Evolutionary conservation across 371 early-diverging fungal species (phyloP).

Genomic region (Umbelopsis sp.): DNA sequence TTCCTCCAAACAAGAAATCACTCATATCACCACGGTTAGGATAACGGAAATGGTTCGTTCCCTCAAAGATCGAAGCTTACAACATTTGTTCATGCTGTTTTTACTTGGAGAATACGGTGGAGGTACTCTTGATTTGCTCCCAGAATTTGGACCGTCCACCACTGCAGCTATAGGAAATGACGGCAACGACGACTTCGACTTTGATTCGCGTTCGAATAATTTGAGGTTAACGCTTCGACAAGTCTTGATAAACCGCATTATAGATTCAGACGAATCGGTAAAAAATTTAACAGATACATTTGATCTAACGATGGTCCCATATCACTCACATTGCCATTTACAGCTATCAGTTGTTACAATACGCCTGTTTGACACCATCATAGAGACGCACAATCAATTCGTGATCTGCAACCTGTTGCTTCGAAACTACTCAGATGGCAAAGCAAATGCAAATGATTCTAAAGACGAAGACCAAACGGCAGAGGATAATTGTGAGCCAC

Average conservation of each 20-base stretch:
- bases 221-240: conserved; percentile 40
- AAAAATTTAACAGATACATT: not conserved
- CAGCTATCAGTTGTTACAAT: conserved; percentile 54
- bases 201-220: conserved; percentile 7
- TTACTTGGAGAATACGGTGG: conserved; percentile 55
- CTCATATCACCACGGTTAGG: conserved; percentile 45
- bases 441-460: conserved; percentile 34
- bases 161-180: conserved; percentile 4
- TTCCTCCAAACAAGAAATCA: conserved; percentile 45
- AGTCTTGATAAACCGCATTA: conserved; percentile 45
- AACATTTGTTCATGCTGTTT: conserved; percentile 50
- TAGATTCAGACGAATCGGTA: conserved; percentile 45
- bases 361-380: conserved; percentile 62
- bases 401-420: conserved; percentile 63
- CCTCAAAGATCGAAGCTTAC: conserved; percentile 46
- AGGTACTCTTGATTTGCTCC: conserved; percentile 47
- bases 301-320: not conserved
- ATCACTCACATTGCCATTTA: not conserved
- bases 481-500: conserved; percentile 28
- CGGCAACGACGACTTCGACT: conserved; percentile 16
- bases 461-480: not conserved
- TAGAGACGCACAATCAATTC: conserved; percentile 70
- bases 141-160: conserved; percentile 30
- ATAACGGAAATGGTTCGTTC: conserved; percentile 57
- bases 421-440: conserved; percentile 57